Percentiles rank a stretch among this genome's conserved stretches.
phyloP scores from a whole-genome alignment of 2,329 filamentous ascomycete species.

The Claviceps pusilla region DNA sequence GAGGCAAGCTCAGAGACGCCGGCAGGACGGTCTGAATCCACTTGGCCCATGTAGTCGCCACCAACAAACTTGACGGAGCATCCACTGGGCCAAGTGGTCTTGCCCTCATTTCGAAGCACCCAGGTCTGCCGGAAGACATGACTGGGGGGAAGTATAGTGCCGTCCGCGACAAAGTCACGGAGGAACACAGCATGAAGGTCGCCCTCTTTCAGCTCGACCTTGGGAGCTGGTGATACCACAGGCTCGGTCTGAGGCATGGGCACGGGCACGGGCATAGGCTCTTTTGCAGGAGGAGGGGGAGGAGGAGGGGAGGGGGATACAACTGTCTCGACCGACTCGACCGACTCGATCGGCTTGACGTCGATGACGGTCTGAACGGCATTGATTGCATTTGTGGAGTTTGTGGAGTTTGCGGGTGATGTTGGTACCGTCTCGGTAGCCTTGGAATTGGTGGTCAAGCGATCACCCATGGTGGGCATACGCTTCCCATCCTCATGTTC shows the following conservation, averaged over 20 bases:
- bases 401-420: constrained; percentile 22
- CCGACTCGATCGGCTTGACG: constrained; percentile 39
- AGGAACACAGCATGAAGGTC: constrained; percentile 48
- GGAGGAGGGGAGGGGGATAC: neutral
- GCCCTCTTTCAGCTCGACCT: constrained; percentile 13
- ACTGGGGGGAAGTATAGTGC: constrained; percentile 54
- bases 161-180: constrained; percentile 64
- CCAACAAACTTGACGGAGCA: constrained; percentile 85
- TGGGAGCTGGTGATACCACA: neutral
- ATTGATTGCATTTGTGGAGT: constrained; percentile 23
- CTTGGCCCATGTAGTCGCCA: constrained; percentile 90
- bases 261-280: constrained; percentile 2
- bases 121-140: constrained; percentile 77
- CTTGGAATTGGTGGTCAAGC: constrained; percentile 26
- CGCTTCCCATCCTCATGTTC: constrained; percentile 55
- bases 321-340: constrained; percentile 29
- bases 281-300: constrained; percentile 1
- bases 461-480: constrained; percentile 60
- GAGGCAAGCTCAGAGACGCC: constrained; percentile 60
- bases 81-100: constrained; percentile 67
- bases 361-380: constrained; percentile 58
- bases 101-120: constrained; percentile 76
- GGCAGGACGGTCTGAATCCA: constrained; percentile 67
- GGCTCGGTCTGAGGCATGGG: constrained; percentile 6
- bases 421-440: constrained; percentile 30